Conservation (phyloP, 2,329 filamentous ascomycete genomes). For the Huntiella moniliformis region DNA sequence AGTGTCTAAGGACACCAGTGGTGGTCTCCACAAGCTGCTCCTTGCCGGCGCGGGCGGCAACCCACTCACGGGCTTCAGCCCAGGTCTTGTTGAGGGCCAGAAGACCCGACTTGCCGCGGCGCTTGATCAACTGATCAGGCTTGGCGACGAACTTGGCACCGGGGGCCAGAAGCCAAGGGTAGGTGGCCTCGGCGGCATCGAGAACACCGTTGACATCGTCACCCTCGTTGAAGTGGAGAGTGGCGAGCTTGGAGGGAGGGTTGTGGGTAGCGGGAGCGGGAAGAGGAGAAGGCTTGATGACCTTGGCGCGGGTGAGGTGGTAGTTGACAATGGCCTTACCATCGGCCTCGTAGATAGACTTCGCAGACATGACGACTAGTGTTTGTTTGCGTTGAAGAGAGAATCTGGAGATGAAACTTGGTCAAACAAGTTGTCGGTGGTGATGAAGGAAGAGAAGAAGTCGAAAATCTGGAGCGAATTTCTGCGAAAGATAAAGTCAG, state of each 20-base stretch:
- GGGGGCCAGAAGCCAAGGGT: constrained; percentile 76
- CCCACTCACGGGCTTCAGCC: constrained; percentile 84
- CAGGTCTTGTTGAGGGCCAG: constrained; percentile 94
- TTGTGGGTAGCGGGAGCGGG: constrained; percentile 75
- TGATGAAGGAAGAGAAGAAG: not conserved
- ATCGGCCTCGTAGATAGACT: constrained; percentile 96
- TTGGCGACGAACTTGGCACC: constrained; percentile 93
- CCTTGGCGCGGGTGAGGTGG: constrained; percentile 90
- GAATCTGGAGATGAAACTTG: constrained; percentile 5
- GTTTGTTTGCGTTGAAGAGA: constrained; percentile 16
- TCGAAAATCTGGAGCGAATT: too few relatives aligned
- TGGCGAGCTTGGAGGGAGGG: constrained; percentile 73
- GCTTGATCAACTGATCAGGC: constrained; percentile 99
- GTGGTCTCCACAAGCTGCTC: constrained; percentile 82
- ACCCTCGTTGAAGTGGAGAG: constrained; percentile 83
- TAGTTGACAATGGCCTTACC: constrained; percentile 99
- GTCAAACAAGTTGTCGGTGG: not conserved
- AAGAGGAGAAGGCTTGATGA: constrained; percentile 96
- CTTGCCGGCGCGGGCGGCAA: constrained; percentile 83
- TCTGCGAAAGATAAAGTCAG: too few relatives aligned
- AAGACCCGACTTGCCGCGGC: constrained; percentile 95
- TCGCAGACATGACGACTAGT: constrained; percentile 34
- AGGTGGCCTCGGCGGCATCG: constrained; percentile 87
- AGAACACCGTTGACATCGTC: constrained; percentile 66
- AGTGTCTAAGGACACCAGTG: constrained; percentile 74